These are phyloP conservation scores for Skeletonema grethae DNA, from an alignment of 108 stramenopile genomes.

Conservation along the genomic window DNA sequence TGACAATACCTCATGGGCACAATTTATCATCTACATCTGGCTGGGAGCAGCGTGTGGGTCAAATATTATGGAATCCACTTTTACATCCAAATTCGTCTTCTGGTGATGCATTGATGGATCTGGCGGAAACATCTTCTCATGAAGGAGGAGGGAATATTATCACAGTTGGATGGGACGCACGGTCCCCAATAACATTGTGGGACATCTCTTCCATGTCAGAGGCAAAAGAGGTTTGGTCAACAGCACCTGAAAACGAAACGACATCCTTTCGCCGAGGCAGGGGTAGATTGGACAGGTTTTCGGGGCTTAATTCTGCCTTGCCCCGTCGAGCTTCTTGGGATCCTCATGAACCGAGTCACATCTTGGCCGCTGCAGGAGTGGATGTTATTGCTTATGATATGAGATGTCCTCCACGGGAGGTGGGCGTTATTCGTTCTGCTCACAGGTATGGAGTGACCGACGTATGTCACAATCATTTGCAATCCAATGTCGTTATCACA, in stretches of 20 bases:
- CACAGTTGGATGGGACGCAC: conserved; percentile 50
- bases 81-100: conserved; percentile 28
- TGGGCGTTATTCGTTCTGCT: conserved; percentile 42
- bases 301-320: conserved; percentile 27
- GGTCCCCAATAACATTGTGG: conserved; percentile 43
- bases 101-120: conserved; percentile 17
- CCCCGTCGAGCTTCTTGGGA: conserved; percentile 81
- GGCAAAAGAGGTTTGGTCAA: conserved; percentile 36
- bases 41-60: conserved; percentile 51
- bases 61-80: conserved; percentile 47
- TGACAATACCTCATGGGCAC: conserved; percentile 43
- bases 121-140: conserved; percentile 19
- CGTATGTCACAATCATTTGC: conserved; percentile 96
- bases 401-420: conserved; percentile 48
- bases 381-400: conserved; percentile 62
- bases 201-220: conserved; percentile 39
- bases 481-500: conserved; percentile 86
- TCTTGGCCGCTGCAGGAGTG: conserved; percentile 50
- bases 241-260: neutral
- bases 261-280: conserved; percentile 5
- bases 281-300: conserved; percentile 18
- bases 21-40: conserved; percentile 14
- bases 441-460: conserved; percentile 78
- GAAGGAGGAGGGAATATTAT: conserved; percentile 38
- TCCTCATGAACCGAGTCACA: conserved; percentile 62